Base-by-base conservation (phyloP, 2,329 filamentous ascomycete genomes). In the Aureobasidium namibiae region DNA sequence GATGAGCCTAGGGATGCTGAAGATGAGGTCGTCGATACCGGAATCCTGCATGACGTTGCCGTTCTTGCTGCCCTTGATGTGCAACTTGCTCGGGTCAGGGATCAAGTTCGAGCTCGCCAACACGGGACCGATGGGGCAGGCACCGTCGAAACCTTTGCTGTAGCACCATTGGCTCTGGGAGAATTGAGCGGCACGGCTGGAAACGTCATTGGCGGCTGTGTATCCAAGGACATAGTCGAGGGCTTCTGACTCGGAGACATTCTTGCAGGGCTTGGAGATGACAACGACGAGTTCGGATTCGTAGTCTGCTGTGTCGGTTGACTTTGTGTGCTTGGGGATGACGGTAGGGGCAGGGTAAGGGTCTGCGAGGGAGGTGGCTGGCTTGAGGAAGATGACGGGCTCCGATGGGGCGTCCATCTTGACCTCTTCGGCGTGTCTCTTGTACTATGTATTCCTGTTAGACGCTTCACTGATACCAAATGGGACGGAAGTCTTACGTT, bases 211-310 rank as follows among this genome's bases (percentile, higher is more conserved):
- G 65, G 78, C 78, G 23, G 78, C 78, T 0, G 82, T 84, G 67
- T 87, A 87, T 29, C 84, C 84, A 1, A 87, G 78, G 4, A 87
- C 76, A 65, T 86, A 84, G 63, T 80, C 76, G 53, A 82, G 67
- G 5, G 82, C 82, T 29, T 85, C 77, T 0, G 73, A 75, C 63
- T 83, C 81, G 46, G 75, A 72, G 10, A 84, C 80, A 63, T 85
- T 82, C 65, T 78, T 79, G 39, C 74, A 74, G 34, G 74, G 76
- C 68, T 70, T 75, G 33, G 80, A 79, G 44, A 85, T 78, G 13
- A 85, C 74, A 31, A 84, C 76, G 13, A 77, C 81, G 53, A 85
- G 74, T 69, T 85, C 82, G 3, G 80, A 78, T 68, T 84, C 81
- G 67, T 82, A 83, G 69, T 84, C 83, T 45, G 78, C 80, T 23